A percentile compares a stretch with the other conserved stretches of the same genome.
Evolutionary conservation across 768 basidiomycete genomes (phyloP).

Genomic region (Russula griseocarnosa): DNA sequence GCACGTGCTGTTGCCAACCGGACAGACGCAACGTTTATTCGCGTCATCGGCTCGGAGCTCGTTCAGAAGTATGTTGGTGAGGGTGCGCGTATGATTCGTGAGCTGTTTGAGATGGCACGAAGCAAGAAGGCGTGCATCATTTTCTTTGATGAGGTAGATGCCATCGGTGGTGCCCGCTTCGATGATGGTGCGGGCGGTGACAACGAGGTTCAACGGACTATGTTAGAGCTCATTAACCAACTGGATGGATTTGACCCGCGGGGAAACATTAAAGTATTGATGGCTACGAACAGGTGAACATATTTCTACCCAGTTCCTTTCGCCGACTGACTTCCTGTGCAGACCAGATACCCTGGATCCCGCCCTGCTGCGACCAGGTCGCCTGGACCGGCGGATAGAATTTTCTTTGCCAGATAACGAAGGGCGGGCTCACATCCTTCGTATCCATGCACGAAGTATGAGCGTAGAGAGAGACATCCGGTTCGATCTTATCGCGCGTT

Average conservation of each 20-base stretch:
- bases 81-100: constrained; percentile 97
- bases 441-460: constrained; percentile 98
- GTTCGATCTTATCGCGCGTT: constrained; percentile 92
- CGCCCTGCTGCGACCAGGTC: constrained; percentile 90
- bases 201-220: constrained; percentile 98
- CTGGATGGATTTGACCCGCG: constrained; percentile 97
- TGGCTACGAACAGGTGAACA: constrained; percentile 93
- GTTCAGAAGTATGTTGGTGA: constrained; percentile 99
- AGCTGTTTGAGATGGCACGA: constrained; percentile 98
- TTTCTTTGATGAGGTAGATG: constrained; percentile 98
- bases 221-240: constrained; percentile 99
- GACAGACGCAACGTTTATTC: constrained; percentile 98
- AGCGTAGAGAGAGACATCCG: constrained; percentile 95
- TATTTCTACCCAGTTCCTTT: constrained; percentile 2
- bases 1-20: constrained; percentile 98
- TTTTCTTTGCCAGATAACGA: constrained; percentile 94
- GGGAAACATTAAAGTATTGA: constrained; percentile 99
- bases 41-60: constrained; percentile 97
- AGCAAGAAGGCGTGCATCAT: constrained; percentile 99
- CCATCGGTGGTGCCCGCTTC: constrained; percentile 95
- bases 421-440: constrained; percentile 93
- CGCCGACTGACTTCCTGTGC: constrained; percentile 14
- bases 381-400: constrained; percentile 95
- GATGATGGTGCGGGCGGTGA: constrained; percentile 99
- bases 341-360: constrained; percentile 99